Conservation (phyloP, 495 filamentous ascomycete genomes). For the Pseudoneurospora amorphoporcata region DNA sequence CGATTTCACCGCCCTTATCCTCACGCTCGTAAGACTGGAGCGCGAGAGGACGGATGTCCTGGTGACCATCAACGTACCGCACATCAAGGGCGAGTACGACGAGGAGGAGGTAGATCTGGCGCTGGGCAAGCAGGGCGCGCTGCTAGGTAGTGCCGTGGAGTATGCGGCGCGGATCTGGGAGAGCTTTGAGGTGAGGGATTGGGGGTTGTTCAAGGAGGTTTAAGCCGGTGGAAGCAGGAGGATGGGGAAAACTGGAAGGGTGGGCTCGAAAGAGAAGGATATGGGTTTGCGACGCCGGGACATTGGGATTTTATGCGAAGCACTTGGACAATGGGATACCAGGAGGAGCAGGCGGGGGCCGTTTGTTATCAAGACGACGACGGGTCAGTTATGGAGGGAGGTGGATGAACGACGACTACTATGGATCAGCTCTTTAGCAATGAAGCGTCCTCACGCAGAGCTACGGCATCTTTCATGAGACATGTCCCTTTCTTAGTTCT, state of each 20-base stretch:
- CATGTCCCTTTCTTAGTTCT: neutral
- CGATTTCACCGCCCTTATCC: constrained; percentile 53
- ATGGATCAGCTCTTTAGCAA: neutral
- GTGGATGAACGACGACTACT: neutral
- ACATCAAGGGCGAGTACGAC: constrained; percentile 53
- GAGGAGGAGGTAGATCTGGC: constrained; percentile 54
- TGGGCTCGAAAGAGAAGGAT: neutral
- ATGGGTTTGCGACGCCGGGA: neutral
- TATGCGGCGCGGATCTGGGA: constrained; percentile 51
- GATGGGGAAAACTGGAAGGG: neutral
- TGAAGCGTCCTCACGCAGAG: neutral
- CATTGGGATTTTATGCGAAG: neutral
- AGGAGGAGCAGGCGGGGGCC: neutral
- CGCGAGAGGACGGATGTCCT: constrained; percentile 74
- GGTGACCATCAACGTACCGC: constrained; percentile 82
- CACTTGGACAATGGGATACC: neutral
- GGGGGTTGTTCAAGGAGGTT: constrained; percentile 61
- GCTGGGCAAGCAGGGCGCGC: constrained; percentile 48
- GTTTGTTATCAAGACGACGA: neutral
- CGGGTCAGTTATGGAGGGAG: too few relatives aligned
- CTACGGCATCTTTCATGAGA: neutral
- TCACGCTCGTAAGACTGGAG: constrained; percentile 63
- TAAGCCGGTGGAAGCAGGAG: constrained; percentile 3
- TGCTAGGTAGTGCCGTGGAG: constrained; percentile 53
- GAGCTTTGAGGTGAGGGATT: constrained; percentile 69